Conservation (phyloP, 495 filamentous ascomycete species). For the Podospora comata region DNA sequence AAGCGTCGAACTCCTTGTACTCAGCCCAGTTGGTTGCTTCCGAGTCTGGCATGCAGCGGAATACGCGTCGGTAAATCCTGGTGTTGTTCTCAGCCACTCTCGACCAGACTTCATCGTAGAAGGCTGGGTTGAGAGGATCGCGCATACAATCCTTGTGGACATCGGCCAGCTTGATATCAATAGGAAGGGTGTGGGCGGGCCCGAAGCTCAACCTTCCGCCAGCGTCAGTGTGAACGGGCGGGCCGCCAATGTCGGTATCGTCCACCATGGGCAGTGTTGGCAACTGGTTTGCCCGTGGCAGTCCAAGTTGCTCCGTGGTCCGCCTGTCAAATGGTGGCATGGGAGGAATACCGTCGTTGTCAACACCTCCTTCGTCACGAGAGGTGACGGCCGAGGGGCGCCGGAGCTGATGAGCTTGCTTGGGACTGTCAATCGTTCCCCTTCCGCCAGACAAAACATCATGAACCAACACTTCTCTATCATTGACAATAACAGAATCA, state of each 20-base stretch:
- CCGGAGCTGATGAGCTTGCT: slow-evolving; percentile 32
- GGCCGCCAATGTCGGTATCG: slow-evolving; percentile 78
- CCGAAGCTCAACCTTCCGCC: slow-evolving; percentile 33
- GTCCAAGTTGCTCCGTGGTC: slow-evolving; percentile 54
- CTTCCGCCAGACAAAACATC: slow-evolving; percentile 60
- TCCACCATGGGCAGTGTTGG: slow-evolving; percentile 63
- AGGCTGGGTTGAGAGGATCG: slow-evolving; percentile 78
- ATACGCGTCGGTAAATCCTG: slow-evolving; percentile 85
- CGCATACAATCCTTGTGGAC: slow-evolving; percentile 58
- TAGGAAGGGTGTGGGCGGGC: slow-evolving; percentile 54
- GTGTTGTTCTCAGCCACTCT: slow-evolving; percentile 92
- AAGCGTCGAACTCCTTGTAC: slow-evolving; percentile 83
- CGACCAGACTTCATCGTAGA: slow-evolving; percentile 86
- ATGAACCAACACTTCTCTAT: slow-evolving; percentile 63
- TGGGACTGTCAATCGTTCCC: slow-evolving; percentile 52
- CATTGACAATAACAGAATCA: slow-evolving; percentile 61
- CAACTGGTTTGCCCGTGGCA: slow-evolving; percentile 60
- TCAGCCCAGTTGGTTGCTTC: slow-evolving; percentile 92
- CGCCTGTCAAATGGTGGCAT: slow-evolving; percentile 46
- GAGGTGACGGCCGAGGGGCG: slow-evolving; percentile 17
- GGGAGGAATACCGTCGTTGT: slow-evolving; percentile 50
- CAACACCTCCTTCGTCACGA: slow-evolving; percentile 25
- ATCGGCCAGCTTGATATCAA: slow-evolving; percentile 60
- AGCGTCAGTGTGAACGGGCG: slow-evolving; percentile 48
- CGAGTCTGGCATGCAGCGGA: slow-evolving; percentile 94